A percentile compares a stretch with the other conserved stretches of the same genome.
Evolutionary conservation across 1,284 basidiomycete species (phyloP).

Genomic region (Ganoderma leucocontextum): DNA sequence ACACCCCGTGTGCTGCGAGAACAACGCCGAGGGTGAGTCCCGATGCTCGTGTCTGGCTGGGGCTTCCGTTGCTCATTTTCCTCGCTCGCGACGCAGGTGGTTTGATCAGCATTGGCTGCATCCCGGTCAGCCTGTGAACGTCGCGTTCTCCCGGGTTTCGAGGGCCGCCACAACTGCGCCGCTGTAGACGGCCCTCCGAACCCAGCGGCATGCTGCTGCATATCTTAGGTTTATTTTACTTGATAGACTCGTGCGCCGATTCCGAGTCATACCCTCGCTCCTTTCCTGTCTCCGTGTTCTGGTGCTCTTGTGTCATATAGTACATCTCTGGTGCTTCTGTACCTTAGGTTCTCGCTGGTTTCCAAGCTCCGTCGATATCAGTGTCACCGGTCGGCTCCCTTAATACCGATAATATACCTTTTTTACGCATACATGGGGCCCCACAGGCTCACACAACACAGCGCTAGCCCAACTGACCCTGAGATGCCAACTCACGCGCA

Average conservation of each 20-base stretch:
- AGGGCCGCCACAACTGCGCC: not conserved
- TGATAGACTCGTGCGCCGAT: not conserved
- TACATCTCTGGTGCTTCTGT: not conserved
- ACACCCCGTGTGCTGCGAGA: conserved; percentile 28
- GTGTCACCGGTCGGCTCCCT: not conserved
- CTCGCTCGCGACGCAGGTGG: conserved; percentile 13
- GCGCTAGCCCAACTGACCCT: not conserved
- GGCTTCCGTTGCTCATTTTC: not conserved
- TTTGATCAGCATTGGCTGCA: conserved; percentile 30
- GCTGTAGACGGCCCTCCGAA: not conserved
- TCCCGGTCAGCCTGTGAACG: conserved; percentile 26
- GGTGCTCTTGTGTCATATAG: not conserved
- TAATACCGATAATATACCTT: not conserved
- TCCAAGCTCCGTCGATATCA: not conserved
- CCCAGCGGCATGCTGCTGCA: not conserved
- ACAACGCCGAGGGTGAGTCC: conserved; percentile 11
- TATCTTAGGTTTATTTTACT: not conserved
- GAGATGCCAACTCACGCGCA: not conserved
- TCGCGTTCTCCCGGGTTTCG: not conserved
- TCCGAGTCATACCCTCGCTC: not conserved
- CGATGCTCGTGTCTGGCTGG: not conserved
- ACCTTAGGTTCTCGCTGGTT: not conserved
- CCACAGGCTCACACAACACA: not conserved
- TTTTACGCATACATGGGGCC: not conserved
- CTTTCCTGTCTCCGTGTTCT: not conserved